phyloP scores from a whole-genome alignment of 495 filamentous ascomycete species.

The Penicillium paxilli region DNA sequence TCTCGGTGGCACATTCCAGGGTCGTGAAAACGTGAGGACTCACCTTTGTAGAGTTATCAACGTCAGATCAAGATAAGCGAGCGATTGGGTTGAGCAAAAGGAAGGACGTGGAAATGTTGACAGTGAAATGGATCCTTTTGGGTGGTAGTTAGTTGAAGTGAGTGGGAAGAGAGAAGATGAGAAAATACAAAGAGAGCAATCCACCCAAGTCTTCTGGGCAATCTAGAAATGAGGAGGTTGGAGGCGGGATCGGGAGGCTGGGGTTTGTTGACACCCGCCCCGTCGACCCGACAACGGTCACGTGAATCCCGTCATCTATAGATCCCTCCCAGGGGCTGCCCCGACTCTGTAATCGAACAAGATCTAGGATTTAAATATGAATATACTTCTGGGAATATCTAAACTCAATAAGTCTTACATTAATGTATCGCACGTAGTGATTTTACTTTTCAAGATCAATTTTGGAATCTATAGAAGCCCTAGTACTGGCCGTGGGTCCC shows the following conservation, averaged over 20 bases:
- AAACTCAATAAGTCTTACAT: too few relatives aligned
- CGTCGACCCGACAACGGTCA: slow-evolving; percentile 33
- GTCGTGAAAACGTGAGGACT: background rate
- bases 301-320: too few relatives aligned
- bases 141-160: slow-evolving; percentile 4
- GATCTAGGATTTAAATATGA: too few relatives aligned
- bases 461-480: too few relatives aligned
- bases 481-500: too few relatives aligned
- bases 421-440: too few relatives aligned
- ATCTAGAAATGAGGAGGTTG: slow-evolving; percentile 42
- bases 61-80: slow-evolving; percentile 11
- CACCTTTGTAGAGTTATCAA: slow-evolving; percentile 16
- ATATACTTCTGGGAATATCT: too few relatives aligned
- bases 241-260: slow-evolving; percentile 35
- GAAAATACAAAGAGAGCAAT: slow-evolving; percentile 13
- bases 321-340: too few relatives aligned
- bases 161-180: slow-evolving; percentile 4
- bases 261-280: slow-evolving; percentile 32
- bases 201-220: slow-evolving; percentile 7
- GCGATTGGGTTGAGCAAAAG: slow-evolving; percentile 7
- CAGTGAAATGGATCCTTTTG: background rate
- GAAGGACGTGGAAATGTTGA: background rate
- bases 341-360: too few relatives aligned
- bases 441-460: too few relatives aligned
- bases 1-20: slow-evolving; percentile 4